These are phyloP conservation scores for Phytophthora europaea DNA, from an alignment of 352 stramenopile species.

Conservation along the genomic window DNA sequence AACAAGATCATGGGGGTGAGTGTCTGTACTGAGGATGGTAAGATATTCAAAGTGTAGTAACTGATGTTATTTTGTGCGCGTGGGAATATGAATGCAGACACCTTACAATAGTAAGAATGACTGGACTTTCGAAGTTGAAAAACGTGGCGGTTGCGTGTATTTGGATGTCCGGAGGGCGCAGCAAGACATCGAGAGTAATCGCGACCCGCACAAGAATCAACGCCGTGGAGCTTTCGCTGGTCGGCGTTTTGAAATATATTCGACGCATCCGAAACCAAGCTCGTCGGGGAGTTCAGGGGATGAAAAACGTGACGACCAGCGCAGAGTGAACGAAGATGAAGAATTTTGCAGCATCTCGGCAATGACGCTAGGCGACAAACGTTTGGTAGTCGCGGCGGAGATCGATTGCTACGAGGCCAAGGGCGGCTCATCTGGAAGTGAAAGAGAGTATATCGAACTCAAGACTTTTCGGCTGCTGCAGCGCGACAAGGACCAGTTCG, in stretches of 20 bases:
- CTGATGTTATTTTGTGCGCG: constrained; percentile 10
- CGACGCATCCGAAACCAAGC: constrained; percentile 34
- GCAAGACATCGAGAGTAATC: constrained; percentile 52
- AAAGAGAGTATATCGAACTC: constrained; percentile 65
- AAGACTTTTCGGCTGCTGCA: constrained; percentile 75
- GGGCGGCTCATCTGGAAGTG: neutral
- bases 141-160: constrained; percentile 67
- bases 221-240: constrained; percentile 69
- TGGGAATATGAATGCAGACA: constrained; percentile 48
- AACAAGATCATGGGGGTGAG: constrained; percentile 87
- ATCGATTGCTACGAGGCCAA: constrained; percentile 68
- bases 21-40: constrained; percentile 2
- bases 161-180: constrained; percentile 65
- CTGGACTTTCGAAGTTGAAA: constrained; percentile 71
- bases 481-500: constrained; percentile 70
- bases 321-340: constrained; percentile 63
- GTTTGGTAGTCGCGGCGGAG: constrained; percentile 67
- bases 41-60: neutral
- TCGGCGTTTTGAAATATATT: constrained; percentile 78
- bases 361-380: constrained; percentile 59
- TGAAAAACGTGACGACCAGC: constrained; percentile 13
- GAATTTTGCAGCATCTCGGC: constrained; percentile 82
- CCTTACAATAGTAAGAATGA: constrained; percentile 83
- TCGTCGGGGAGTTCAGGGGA: neutral
- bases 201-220: constrained; percentile 65